Percentiles rank a stretch among this genome's conserved stretches.
These are phyloP conservation scores for Cucurbita ficifolia DNA, from an alignment of 306 rosid species.

Conservation along the genomic window DNA sequence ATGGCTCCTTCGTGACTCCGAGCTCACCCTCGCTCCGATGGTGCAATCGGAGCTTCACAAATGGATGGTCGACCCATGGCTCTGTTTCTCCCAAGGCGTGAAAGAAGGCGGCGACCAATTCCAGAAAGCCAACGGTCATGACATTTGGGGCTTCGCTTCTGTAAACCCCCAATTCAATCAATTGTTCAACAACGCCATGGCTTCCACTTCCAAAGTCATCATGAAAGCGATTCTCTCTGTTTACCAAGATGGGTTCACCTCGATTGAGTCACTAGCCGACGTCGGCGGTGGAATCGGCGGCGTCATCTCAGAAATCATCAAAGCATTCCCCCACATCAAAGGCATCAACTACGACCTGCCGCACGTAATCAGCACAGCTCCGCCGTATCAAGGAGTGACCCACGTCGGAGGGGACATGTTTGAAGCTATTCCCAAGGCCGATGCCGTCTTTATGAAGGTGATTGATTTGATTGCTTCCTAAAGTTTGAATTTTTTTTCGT, in stretches of 20 bases:
- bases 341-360: constrained; percentile 18
- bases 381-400: constrained; percentile 4
- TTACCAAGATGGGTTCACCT: constrained; percentile 13
- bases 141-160: constrained; percentile 16
- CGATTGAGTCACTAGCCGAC: constrained; percentile 1
- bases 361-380: constrained; percentile 8
- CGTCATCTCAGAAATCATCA: constrained; percentile 13
- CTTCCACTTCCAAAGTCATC: constrained; percentile 4
- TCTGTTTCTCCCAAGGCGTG: constrained; percentile 12
- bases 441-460: constrained; percentile 16
- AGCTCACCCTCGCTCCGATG: constrained; percentile 6
- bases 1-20: constrained; percentile 13
- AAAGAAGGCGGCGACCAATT: constrained; percentile 19
- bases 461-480: too few species aligned
- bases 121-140: constrained; percentile 14
- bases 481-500: too few species aligned
- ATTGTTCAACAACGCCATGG: constrained; percentile 16
- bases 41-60: constrained; percentile 8
- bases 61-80: constrained; percentile 16
- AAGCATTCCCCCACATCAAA: constrained; percentile 9
- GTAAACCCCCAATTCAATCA: constrained; percentile 6
- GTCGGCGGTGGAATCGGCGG: constrained; percentile 15
- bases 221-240: constrained; percentile 2
- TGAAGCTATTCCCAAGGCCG: constrained; percentile 10
- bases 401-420: constrained; percentile 21